Evolutionary conservation across 2,329 filamentous ascomycete species (phyloP).

Genomic region (Tolypocladium tundrense): DNA sequence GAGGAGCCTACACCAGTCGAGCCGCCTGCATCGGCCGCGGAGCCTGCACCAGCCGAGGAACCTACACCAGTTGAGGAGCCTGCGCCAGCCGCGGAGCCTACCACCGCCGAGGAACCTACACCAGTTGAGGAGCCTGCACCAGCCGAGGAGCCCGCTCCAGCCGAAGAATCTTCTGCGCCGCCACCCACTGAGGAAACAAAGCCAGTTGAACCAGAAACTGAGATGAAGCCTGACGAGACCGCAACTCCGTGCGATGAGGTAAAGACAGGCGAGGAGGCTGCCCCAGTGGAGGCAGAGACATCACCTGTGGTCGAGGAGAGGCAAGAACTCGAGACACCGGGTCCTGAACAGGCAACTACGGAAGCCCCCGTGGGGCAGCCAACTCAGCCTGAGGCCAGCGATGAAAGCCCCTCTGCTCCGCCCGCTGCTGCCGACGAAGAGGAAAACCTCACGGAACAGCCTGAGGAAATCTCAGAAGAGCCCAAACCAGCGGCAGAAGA

Average conservation of each 20-base stretch:
- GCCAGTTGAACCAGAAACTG: background rate
- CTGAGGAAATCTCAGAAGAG: background rate
- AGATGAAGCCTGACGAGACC: background rate
- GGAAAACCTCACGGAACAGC: background rate
- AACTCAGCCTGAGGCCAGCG: background rate
- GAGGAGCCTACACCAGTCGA: background rate
- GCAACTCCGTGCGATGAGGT: background rate
- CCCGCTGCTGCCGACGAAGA: background rate
- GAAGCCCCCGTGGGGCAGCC: background rate
- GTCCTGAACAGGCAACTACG: background rate
- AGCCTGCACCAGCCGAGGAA: background rate
- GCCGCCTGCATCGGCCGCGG: background rate
- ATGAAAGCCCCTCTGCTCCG: background rate
- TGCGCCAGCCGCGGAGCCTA: background rate
- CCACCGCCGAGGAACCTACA: background rate
- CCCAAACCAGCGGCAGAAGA: background rate
- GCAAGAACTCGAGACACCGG: background rate
- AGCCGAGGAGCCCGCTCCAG: background rate
- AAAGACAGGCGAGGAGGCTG: background rate
- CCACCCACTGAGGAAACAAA: background rate
- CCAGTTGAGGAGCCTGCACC: background rate
- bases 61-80: background rate
- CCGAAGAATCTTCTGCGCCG: background rate
- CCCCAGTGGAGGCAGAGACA: background rate
- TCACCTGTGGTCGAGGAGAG: background rate